Evolutionary conservation across 1,284 basidiomycete species (phyloP), one percentile per base, ranked within the genome.

Genomic region (Bjerkandera adusta): DNA sequence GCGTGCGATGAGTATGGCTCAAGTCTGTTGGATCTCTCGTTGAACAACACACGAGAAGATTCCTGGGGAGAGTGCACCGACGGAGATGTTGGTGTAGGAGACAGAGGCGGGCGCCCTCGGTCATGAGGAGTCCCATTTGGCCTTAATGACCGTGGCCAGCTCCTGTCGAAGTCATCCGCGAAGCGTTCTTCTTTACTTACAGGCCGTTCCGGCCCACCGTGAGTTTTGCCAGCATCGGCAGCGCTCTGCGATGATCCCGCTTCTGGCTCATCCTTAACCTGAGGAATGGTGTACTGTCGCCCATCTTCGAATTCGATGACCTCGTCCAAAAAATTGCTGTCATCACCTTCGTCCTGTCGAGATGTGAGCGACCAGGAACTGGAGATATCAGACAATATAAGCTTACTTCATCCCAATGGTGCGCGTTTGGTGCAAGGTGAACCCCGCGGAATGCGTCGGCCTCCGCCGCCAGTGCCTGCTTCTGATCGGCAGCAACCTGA

Each of bases 401-500:
- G 75, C 88, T 58, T 50, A 96, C 92, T 76, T 94, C 92, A 58
- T 97, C 94, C 94, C 94, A 97, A 62, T 96, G 92, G 63, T 93
- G 90, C 4, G 89, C 83, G 60, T 94, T 93, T 36, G 92, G 90
- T 68, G 95, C 85, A 37, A 97, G 70, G 67, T 96, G 93, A 2
- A 92, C 84, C 0, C 92, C 92, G 35, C 92, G 79, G 66, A 97
- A 97, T 2, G 91, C 88, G 66, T 96, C 93, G n/a, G 85, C 87
- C 57, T 90, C 82, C 56, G 85, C 83, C 51, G 75, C 69, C 20
- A 83, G 69, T 10, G 80, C 77, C 60, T 83, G 81, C 61, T 83
- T 83, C 56, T 76, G 75, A 6, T 74, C 60, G 22, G 71, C 69
- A 13, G 53, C 71, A 1, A 68, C 68, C 46, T 70, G 61, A 2